Conservation (phyloP, 2,329 filamentous ascomycete genomes). For the Colletotrichum sojae region DNA sequence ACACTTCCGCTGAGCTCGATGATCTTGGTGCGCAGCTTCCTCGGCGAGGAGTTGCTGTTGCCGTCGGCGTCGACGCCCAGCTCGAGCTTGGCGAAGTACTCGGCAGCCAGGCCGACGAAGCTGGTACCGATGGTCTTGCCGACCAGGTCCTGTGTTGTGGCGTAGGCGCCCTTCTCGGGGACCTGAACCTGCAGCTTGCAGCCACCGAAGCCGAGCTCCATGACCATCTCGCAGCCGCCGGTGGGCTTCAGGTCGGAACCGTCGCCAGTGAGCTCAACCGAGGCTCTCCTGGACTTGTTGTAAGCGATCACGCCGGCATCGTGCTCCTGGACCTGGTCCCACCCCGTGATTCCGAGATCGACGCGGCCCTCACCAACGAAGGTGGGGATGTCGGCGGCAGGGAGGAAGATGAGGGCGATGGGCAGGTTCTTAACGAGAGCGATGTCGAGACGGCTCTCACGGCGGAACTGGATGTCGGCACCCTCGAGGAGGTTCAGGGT, state of each 20-base stretch:
- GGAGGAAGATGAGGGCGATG: constrained; percentile 96
- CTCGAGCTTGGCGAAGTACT: constrained; percentile 89
- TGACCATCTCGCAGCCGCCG: constrained; percentile 84
- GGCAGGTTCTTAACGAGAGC: constrained; percentile 97
- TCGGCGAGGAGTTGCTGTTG: constrained; percentile 50
- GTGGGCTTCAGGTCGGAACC: constrained; percentile 61
- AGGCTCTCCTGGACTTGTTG: constrained; percentile 63
- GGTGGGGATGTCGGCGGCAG: constrained; percentile 95
- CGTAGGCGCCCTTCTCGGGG: constrained; percentile 84
- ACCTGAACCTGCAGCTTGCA: constrained; percentile 99
- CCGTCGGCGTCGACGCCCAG: constrained; percentile 60
- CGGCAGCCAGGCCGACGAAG: constrained; percentile 86
- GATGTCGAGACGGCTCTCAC: constrained; percentile 95
- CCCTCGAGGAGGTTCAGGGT: constrained; percentile 92
- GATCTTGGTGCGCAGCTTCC: constrained; percentile 85
- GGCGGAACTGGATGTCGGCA: constrained; percentile 95
- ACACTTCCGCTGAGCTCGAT: constrained; percentile 97
- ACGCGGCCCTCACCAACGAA: constrained; percentile 96
- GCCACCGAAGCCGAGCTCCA: constrained; percentile 90
- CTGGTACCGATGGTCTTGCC: constrained; percentile 96
- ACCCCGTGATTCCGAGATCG: constrained; percentile 94
- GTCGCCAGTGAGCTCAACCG: constrained; percentile 61
- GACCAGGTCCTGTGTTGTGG: constrained; percentile 81
- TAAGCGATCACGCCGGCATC: constrained; percentile 73
- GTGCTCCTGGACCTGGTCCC: constrained; percentile 93